Base-by-base conservation (phyloP, 768 basidiomycete species). In the Coprinellus micaceus region DNA sequence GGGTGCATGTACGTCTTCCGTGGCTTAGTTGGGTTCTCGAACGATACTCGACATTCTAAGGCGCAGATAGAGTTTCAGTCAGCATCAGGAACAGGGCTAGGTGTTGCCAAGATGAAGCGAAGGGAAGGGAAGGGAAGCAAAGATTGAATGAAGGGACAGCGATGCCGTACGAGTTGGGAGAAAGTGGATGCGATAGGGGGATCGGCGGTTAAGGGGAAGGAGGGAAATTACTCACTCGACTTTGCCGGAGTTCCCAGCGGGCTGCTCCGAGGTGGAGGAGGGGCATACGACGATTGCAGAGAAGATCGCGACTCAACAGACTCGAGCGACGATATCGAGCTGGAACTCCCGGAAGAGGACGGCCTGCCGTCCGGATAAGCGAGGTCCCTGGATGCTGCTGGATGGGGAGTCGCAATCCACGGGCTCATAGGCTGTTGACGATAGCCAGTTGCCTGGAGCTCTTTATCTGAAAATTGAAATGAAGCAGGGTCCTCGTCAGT, bases 1-100 rank as follows among this genome's bases (percentile, higher is more conserved):
- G 85, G 85, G 62, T 87, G 85, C 79, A 87, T 82, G 63, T 82
- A 78, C 24, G 82, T 64, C 39, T 76, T 67, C 4, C 64, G 61
- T 15, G 70, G 67, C 53, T 62, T 76, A 62, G 60, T 66, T 15
- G 71, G 72, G 57, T 72, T 69, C 24, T 61, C 53, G 60, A 73
- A 73, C 28, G 71, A 71, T 13, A 72, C 72, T 51, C 71, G 70
- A 33, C 66, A 63, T 54, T 67, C 70, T 71, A 48, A 24, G 59
- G 17, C 46, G 25, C 52, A 24, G 17, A 15, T 19, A 47, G 1
- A 22, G 22, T 17, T 43, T 43, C 13, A 21, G n/a, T 43, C n/a
- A 43, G 19, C 15, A 43, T 43, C 40, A 15, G 19, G 40, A 15
- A 15, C 11, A 41, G 40, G 15, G 41, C n/a, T 30, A 11, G 21